Conservation (phyloP, 352 stramenopile species). For the Globisporangium solare region DNA sequence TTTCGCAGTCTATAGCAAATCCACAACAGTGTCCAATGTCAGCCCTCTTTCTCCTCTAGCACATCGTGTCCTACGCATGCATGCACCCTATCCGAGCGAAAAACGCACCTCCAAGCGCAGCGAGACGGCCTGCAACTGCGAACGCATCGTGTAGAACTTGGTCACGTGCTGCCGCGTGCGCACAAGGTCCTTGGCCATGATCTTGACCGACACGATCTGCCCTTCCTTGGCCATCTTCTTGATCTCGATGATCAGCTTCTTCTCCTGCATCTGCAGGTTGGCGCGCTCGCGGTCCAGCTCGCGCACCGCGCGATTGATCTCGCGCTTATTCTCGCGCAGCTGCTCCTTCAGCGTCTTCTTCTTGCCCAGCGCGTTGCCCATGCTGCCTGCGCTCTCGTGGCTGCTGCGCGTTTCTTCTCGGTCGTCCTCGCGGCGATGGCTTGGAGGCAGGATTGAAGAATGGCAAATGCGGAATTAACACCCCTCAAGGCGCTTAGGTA, state of each 20-base stretch:
- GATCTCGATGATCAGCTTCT: conserved; percentile 96
- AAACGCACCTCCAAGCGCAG: conserved; percentile 80
- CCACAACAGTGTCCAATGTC: no score
- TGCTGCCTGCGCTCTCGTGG: conserved; percentile 13
- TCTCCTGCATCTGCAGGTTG: conserved; percentile 89
- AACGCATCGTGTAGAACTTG: conserved; percentile 98
- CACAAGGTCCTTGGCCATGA: conserved; percentile 96
- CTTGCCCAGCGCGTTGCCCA: conserved; percentile 71
- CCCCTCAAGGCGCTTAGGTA: no score
- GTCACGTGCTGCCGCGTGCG: conserved; percentile 95
- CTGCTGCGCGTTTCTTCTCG: no score
- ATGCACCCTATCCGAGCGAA: background rate
- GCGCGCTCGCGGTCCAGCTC: conserved; percentile 95
- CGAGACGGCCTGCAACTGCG: conserved; percentile 93
- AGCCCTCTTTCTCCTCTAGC: no score
- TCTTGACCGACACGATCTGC: conserved; percentile 96
- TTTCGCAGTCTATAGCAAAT: conserved; percentile 86
- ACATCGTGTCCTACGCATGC: no score
- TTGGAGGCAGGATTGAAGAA: no score
- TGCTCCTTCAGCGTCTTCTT: conserved; percentile 88
- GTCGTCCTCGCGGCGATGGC: no score
- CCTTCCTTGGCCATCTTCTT: conserved; percentile 96
- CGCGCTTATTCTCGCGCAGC: conserved; percentile 97
- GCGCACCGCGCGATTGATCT: conserved; percentile 95
- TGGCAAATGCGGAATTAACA: no score